Evolutionary conservation across 2,329 filamentous ascomycete genomes (phyloP).

Genomic region (Lachnellula hyalina): DNA sequence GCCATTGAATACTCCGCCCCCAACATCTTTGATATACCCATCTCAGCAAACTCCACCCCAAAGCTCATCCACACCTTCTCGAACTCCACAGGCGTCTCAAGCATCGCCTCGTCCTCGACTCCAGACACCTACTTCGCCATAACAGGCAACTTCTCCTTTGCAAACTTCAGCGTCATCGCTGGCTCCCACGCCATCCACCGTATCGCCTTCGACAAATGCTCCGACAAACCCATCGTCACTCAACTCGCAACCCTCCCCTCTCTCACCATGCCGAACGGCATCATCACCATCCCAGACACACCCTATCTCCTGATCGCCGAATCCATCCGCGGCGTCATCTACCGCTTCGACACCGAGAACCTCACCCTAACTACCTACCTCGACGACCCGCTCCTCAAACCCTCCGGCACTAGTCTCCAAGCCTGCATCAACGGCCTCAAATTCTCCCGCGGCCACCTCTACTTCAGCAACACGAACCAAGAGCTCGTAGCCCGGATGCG

Average conservation of each 20-base stretch:
- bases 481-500: not conserved
- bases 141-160: conserved; percentile 7
- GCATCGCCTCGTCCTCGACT: conserved; percentile 2
- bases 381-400: conserved; percentile 5
- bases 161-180: not conserved
- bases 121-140: conserved; percentile 7
- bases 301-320: conserved; percentile 3
- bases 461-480: conserved; percentile 4
- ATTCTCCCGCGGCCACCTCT: not conserved
- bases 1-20: conserved; percentile 26
- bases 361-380: conserved; percentile 1
- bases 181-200: conserved; percentile 3
- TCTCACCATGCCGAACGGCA: not conserved
- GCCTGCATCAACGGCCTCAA: conserved; percentile 5
- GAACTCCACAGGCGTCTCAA: conserved; percentile 1
- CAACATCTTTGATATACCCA: conserved; percentile 14
- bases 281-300: not conserved
- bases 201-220: not conserved
- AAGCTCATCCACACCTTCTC: conserved; percentile 14
- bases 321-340: not conserved
- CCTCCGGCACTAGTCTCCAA: not conserved
- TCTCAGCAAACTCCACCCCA: conserved; percentile 14
- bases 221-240: not conserved
- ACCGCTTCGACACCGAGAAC: not conserved
- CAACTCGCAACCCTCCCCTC: not conserved